phyloP scores from a whole-genome alignment of 2,329 filamentous ascomycete genomes.

The Coccinonectria pachysandricola region DNA sequence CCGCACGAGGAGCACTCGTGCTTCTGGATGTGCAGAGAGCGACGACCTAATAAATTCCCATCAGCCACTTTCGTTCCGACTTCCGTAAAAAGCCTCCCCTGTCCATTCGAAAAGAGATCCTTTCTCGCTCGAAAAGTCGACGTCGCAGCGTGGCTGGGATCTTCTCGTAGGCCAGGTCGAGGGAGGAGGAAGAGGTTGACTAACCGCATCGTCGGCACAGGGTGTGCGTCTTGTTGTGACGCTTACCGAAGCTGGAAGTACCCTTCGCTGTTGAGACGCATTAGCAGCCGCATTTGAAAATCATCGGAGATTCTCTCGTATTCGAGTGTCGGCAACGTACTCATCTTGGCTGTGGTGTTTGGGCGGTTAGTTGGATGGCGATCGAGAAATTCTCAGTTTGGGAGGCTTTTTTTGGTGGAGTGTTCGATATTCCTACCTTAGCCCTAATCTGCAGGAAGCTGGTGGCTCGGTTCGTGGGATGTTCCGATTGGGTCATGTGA shows the following conservation, averaged over 20 bases:
- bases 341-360: conserved; percentile 45
- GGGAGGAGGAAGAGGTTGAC: no score
- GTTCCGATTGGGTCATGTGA: conserved; percentile 22
- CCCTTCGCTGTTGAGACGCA: conserved; percentile 38
- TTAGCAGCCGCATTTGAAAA: conserved; percentile 15
- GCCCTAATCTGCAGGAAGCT: conserved; percentile 25
- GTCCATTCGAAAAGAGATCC: conserved; percentile 5
- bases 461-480: conserved; percentile 13
- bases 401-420: conserved; percentile 28
- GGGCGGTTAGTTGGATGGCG: conserved; percentile 29
- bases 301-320: conserved; percentile 8
- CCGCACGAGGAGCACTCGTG: conserved; percentile 92
- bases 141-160: no score
- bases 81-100: conserved; percentile 2
- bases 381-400: conserved; percentile 26
- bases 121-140: conserved; percentile 10
- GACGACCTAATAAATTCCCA: conserved; percentile 54
- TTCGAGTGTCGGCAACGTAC: conserved; percentile 32
- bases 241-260: conserved; percentile 48
- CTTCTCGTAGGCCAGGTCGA: no score
- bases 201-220: conserved; percentile 97
- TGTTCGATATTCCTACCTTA: conserved; percentile 20
- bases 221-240: conserved; percentile 98
- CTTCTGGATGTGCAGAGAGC: conserved; percentile 99
- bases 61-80: conserved; percentile 14